Base-by-base conservation (phyloP, 176 grass and related monocot species). In the Juncus inflexus region DNA sequence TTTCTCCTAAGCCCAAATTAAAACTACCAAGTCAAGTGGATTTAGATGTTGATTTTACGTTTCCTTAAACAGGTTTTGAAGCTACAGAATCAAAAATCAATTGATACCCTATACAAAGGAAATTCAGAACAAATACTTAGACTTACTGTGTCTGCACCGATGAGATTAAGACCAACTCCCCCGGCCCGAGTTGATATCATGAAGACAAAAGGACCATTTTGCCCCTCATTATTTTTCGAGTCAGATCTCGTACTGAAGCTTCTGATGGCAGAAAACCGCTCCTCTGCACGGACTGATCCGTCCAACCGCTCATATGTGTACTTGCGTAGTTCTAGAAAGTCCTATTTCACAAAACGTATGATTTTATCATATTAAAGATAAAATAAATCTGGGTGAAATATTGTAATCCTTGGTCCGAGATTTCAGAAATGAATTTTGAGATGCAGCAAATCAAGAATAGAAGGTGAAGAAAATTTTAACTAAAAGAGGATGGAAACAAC, bases 111-210 rank as follows among this genome's bases (percentile, higher is more conserved):
- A 28, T n/a, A n/a, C n/a, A n/a, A n/a, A n/a, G n/a, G n/a, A n/a
- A n/a, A n/a, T n/a, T n/a, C n/a, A n/a, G n/a, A n/a, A n/a, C n/a
- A n/a, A 68, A 35, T 65, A 60, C 54, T 51, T 7, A 66, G 57
- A 42, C 91, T 90, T 69, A 96, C 91, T 80, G 91, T 96, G 78
- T 96, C 91, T n/a, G 91, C 87, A 40, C 84, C 87, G 41, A 91
- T 81, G 69, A 96, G 91, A 86, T 96, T 96, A 74, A 96, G 91
- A 66, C 91, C 91, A 65, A 91, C 87, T 71, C 87, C 87, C 41
- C 91, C 91, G 47, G 91, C 91, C 78, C 91, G 86, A 74, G 91
- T 96, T 60, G 91, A 96, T 78, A 96, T 88, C 91, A 96, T 90
- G 74, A 96, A 96, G 72, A 96, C 55, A 85, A 96, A 96, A 61